Evolutionary conservation across 2,329 filamentous ascomycete genomes (phyloP).

Genomic region (Cladophialophora bantiana): DNA sequence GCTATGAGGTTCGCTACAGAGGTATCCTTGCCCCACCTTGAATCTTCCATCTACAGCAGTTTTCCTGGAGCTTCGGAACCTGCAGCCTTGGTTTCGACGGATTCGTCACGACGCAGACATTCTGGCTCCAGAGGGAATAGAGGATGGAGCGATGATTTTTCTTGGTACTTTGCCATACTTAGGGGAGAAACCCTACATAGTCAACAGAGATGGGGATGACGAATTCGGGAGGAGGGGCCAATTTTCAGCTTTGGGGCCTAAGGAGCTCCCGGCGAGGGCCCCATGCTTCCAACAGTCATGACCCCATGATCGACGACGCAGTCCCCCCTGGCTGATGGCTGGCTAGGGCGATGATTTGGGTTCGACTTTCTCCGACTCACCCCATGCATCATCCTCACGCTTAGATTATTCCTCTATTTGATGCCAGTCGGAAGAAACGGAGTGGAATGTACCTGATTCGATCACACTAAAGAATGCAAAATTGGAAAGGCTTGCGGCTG

Average conservation of each 20-base stretch:
- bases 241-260: conserved; percentile 8
- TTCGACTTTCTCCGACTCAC: conserved; percentile 3
- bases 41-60: conserved; percentile 6
- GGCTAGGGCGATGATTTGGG: conserved; percentile 7
- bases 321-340: conserved; percentile 18
- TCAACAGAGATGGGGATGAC: conserved; percentile 7
- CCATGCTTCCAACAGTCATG: background rate
- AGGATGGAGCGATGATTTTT: background rate
- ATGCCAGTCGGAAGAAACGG: conserved; percentile 4
- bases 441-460: background rate
- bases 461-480: conserved; percentile 1
- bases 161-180: background rate
- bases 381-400: background rate
- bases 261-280: conserved; percentile 6
- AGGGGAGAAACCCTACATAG: background rate
- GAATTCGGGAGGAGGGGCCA: background rate
- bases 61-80: background rate
- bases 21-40: conserved; percentile 4
- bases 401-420: conserved; percentile 4
- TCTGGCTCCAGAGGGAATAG: background rate
- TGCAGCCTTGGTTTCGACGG: conserved; percentile 1
- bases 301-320: conserved; percentile 23
- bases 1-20: background rate
- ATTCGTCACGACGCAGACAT: conserved; percentile 8
- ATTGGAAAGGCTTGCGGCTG: background rate